Base-by-base conservation (phyloP, 495 filamentous ascomycete species). In the Aspergillus panamensis region DNA sequence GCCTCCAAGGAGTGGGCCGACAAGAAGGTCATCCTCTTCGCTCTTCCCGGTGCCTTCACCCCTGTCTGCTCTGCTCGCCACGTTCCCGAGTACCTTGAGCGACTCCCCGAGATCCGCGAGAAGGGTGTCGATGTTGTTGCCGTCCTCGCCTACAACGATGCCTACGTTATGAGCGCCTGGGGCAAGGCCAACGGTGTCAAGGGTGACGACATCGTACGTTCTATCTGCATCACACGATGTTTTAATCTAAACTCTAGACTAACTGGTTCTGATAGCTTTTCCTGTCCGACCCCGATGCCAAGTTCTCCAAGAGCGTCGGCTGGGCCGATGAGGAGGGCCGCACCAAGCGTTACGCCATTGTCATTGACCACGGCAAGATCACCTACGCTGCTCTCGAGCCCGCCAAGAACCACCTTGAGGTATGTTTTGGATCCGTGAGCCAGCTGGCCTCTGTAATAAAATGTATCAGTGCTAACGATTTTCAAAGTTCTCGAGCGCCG, bases 101-200 rank as follows among this genome's bases (percentile, higher is more conserved):
- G 91, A 63, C 75, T 89, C 48, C 69, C 79, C 39, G 76, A 87
- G 71, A 79, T 97, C 71, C 86, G 85, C 76, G 77, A 73, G 60
- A 94, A 93, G 82, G 92, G 91, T 62, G 91, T 96, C 60, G 91
- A 96, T 73, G 68, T 88, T 54, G 83, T 97, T 59, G 81, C 89
- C 57, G 86, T 93, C 67, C 89, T 96, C 61, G 89, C 91, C 55
- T 90, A 78, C 81, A 96, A 97, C 73, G 92, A 96, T 80, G 81
- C 85, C 51, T 96, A 82, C 72, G 92, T 97, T 66, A 96, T 96
- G 90, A 85, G 84, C 67, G 93, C 93, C 52, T 97, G 93, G 93
- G 88, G 86, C 70, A 96, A 96, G 83, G 93, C 92, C 63, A 96
- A 96, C 77, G 81, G 80, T 33, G 81, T 95, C 66, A 88, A 84